Evolutionary conservation across 495 filamentous ascomycete genomes (phyloP), one percentile per base, ranked within the genome.

Genomic region (Penicillium cataractarum): DNA sequence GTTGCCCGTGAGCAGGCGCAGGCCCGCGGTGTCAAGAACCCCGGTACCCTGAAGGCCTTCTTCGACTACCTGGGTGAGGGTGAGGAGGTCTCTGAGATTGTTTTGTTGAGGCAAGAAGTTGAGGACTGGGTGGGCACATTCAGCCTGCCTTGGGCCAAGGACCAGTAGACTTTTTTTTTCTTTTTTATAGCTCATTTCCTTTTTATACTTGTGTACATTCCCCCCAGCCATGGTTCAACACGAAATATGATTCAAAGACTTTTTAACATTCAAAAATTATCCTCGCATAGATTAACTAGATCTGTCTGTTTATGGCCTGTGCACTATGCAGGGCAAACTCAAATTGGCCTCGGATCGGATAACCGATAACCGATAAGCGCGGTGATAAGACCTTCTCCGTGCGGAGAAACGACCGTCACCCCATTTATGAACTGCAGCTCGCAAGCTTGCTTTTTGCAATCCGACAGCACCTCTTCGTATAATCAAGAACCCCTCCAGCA

Each of bases 71-170:
- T 98, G 15, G 90, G 92, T 3, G 87, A 91, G 63, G 95, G 95
- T 10, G 89, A 95, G 69, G 87, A 89, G 61, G 83, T 92, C 42
- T 79, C 87, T 10, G 96, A 99, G 76, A 92, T 99, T 74, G 83
- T 97, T 19, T 83, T 92, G 74, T 76, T 99, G 62, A 84, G 90
- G 58, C 87, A 89, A 71, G 95, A 98, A 79, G 95, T 99, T 0
- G 90, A 92, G 71, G 92, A 93, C 68, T 99, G 96, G 96, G 92
- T 97, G 12, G 90, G 93, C 15, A 96, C 92, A 6, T 99, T 97
- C 71, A 86, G 87, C 46, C 75, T 97, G 66, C 95, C 94, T 13
- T 97, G 95, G 95, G 79, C 79, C 24, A 79, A 85, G 67, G 75
- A 80, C 56, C 72, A 80, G 65, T 79, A 76, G 66, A 64, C 33